Base-by-base conservation (phyloP, 257 asterid species). In the Fraxinus anomala region DNA sequence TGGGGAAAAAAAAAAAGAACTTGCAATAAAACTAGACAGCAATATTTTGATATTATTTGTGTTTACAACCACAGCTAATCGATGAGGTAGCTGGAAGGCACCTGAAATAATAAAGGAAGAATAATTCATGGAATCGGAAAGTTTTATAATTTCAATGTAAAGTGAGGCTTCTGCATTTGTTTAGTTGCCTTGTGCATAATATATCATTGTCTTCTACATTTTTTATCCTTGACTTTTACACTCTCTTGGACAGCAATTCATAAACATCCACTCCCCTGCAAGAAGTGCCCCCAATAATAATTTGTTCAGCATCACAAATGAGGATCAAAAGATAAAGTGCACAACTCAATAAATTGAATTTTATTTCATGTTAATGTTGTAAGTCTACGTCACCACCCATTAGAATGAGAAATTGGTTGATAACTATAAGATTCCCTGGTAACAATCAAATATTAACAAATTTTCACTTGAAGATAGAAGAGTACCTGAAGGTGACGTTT, bases 401-500 rank as follows among this genome's bases (percentile, higher is more conserved):
- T 16, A 49, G 59, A 49, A 49, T 14, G 59, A 49, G 19, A 49
- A 49, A 49, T 5, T 49, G 21, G 59, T 49, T 49, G n/a, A 49
- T 49, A 13, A 49, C 59, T 16, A 49, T 49, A 49, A 49, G 21
- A 6, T 13, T 49, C 59, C 59, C 59, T 49, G 6, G 59, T 49
- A 49, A 12, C 54, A 14, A 44, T 44, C 19, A 49, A 49, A 49
- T 17, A 49, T 49, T 49, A 49, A 13, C 1, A 49, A 49, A 14
- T 13, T 49, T 16, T 13, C 59, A 49, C 4, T 17, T 21, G 68
- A 70, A 67, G 78, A 40, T 9, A 10, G 16, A 75, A 54, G 24
- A 66, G 71, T 85, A 87, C 90, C 88, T 83, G 51, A 87, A 74
- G 21, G 83, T 82, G 47, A 87, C 86, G 65, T 85, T 87, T 23